A percentile compares a stretch with the other conserved stretches of the same genome.
These are phyloP conservation scores for Sophora flavescens DNA, from an alignment of 306 rosid genomes.

Conservation along the genomic window DNA sequence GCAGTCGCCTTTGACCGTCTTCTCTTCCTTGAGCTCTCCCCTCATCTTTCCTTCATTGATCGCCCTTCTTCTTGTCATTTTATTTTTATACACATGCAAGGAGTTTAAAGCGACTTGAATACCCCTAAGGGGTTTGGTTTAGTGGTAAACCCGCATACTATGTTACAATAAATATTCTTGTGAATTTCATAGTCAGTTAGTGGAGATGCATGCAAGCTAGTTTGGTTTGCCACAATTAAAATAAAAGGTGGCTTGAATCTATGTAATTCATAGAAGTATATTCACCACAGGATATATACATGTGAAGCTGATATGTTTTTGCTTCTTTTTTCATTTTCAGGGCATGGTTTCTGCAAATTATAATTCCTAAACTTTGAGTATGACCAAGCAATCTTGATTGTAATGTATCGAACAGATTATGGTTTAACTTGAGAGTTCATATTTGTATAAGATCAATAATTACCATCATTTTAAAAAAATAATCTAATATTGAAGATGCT, in stretches of 20 bases:
- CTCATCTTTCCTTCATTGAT: no score
- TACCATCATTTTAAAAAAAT: no score
- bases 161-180: no score
- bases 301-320: slow-evolving; percentile 27
- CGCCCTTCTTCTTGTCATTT: no score
- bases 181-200: no score
- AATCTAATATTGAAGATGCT: no score
- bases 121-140: neutral
- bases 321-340: slow-evolving; percentile 55
- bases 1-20: no score
- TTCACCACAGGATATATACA: neutral
- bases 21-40: no score
- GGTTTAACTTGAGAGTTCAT: slow-evolving; percentile 7
- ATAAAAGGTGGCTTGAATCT: neutral
- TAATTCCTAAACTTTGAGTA: slow-evolving; percentile 71
- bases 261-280: neutral
- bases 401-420: slow-evolving; percentile 16
- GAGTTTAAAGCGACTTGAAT: neutral
- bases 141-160: no score
- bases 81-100: neutral
- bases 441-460: neutral
- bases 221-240: neutral
- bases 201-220: neutral
- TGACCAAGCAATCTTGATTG: slow-evolving; percentile 10
- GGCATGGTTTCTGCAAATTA: slow-evolving; percentile 77